A percentile compares a stretch with the other conserved stretches of the same genome.
These are phyloP conservation scores for Dendrobium officinale DNA, from an alignment of 106 monocot genomes.

Conservation along the genomic window DNA sequence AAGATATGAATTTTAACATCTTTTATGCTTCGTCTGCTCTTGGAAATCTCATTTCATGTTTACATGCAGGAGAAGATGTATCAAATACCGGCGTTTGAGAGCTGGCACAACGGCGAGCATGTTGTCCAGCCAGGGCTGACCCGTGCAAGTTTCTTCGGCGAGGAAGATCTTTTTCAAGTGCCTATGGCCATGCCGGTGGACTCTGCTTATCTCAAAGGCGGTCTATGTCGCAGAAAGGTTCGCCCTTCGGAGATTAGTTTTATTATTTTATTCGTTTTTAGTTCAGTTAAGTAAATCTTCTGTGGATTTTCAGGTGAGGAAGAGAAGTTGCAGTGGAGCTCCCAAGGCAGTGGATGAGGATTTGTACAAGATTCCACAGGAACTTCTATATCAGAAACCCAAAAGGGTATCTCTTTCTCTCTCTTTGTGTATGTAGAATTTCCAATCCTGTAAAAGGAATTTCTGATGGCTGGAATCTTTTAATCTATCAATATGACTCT, in stretches of 20 bases:
- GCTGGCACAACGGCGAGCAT: constrained; percentile 25
- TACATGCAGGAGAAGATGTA: constrained; percentile 6
- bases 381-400: constrained; percentile 11
- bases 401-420: constrained; percentile 5
- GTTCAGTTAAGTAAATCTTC: not conserved
- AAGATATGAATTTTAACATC: not conserved
- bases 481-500: not conserved
- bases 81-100: constrained; percentile 2
- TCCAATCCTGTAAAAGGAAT: not conserved
- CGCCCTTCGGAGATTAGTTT: not conserved
- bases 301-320: constrained; percentile 6
- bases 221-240: not conserved
- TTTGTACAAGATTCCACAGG: constrained; percentile 13
- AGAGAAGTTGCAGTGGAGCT: not conserved
- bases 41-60: not conserved
- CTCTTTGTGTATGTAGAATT: not conserved
- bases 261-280: not conserved
- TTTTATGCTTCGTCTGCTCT: not conserved
- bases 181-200: constrained; percentile 9
- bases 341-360: constrained; percentile 16
- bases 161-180: constrained; percentile 18
- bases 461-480: not conserved
- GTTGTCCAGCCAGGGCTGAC: constrained; percentile 21
- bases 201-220: not conserved
- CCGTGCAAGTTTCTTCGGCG: not conserved